These are phyloP conservation scores for Metarhizium guizhouense DNA, from an alignment of 2,329 filamentous ascomycete genomes.

Conservation along the genomic window DNA sequence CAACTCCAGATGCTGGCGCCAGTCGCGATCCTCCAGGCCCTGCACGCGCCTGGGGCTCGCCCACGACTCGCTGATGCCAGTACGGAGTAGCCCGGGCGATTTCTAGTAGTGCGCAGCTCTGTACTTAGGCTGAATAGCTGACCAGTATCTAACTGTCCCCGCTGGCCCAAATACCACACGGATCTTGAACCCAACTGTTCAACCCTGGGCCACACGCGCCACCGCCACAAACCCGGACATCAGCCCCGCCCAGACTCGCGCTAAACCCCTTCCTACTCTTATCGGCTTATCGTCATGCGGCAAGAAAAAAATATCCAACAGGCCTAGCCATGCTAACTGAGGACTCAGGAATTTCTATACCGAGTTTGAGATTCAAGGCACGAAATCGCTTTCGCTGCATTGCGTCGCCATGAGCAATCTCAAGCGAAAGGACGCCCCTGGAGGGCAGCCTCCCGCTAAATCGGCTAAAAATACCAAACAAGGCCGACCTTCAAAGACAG, in stretches of 20 bases:
- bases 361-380: background rate
- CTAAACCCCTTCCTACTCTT: slow-evolving; percentile 11
- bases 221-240: background rate
- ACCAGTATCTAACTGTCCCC: background rate
- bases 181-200: too few species aligned
- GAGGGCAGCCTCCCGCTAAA: slow-evolving; percentile 39
- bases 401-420: slow-evolving; percentile 41
- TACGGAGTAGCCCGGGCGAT: background rate
- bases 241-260: background rate
- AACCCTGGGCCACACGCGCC: background rate
- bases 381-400: background rate
- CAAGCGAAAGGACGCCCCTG: slow-evolving; percentile 50
- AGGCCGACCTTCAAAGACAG: slow-evolving; percentile 39
- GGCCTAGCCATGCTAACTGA: slow-evolving; percentile 3
- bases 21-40: background rate
- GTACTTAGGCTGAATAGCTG: too few species aligned
- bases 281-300: slow-evolving; percentile 20
- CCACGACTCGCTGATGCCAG: background rate
- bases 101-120: too few species aligned
- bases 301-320: slow-evolving; percentile 5
- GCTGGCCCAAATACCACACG: too few species aligned
- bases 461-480: slow-evolving; percentile 36
- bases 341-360: slow-evolving; percentile 10
- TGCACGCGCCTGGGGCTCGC: background rate
- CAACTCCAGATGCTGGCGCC: background rate